Conservation (phyloP, 768 basidiomycete species). For the Rhizopogon rudus region DNA sequence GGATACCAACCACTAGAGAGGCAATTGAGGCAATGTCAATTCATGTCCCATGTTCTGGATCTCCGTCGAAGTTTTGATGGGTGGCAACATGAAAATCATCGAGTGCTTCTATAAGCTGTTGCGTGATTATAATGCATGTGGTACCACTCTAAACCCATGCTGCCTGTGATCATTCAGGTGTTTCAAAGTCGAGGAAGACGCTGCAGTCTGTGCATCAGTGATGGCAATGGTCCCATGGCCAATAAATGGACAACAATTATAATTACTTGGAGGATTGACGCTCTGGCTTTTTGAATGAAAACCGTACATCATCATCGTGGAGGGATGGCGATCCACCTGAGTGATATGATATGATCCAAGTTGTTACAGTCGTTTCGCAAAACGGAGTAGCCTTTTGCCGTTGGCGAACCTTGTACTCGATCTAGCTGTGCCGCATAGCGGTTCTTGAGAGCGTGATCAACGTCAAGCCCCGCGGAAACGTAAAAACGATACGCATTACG, state of each 20-base stretch:
- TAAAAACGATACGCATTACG: not conserved
- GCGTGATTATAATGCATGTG: not conserved
- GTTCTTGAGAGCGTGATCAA: not conserved
- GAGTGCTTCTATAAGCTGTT: not conserved
- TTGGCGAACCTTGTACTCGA: not conserved
- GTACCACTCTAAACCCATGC: not conserved
- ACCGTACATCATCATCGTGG: not conserved
- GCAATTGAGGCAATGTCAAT: not conserved
- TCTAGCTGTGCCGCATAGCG: not conserved
- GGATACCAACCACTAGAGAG: not conserved
- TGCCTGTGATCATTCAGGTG: not conserved
- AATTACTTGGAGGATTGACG: not conserved
- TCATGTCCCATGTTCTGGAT: not conserved
- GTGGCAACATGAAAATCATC: not conserved
- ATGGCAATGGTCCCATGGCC: not conserved
- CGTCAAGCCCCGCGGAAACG: not conserved
- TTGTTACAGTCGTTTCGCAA: not conserved
- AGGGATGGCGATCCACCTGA: not conserved
- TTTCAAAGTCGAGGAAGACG: slow-evolving; percentile 1
- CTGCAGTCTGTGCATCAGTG: not conserved
- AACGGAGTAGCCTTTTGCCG: not conserved
- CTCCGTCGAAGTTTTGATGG: not conserved
- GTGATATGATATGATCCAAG: not conserved
- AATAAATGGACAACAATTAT: too few species aligned
- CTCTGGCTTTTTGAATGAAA: not conserved